These are phyloP conservation scores for Phellopilus nigrolimitatus DNA, from an alignment of 1,284 basidiomycete genomes.

Conservation along the genomic window DNA sequence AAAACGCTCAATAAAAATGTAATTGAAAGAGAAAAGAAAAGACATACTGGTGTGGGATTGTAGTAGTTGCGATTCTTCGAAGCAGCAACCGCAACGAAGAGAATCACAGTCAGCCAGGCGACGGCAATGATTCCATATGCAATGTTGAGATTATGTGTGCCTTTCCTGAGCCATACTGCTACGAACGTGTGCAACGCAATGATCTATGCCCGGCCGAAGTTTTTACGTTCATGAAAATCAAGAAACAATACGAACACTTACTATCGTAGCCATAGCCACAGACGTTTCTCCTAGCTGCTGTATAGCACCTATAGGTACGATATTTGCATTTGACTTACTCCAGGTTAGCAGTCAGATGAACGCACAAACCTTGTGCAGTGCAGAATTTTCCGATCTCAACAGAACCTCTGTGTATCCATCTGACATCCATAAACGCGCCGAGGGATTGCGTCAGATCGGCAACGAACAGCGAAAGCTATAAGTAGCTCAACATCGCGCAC, in stretches of 20 bases:
- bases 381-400: conserved; percentile 32
- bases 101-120: conserved; percentile 34
- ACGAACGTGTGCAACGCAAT: conserved; percentile 36
- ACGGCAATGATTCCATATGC: conserved; percentile 29
- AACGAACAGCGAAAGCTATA: conserved; percentile 33
- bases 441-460: conserved; percentile 34
- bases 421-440: conserved; percentile 32
- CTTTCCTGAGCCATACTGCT: conserved; percentile 33
- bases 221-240: conserved; percentile 1
- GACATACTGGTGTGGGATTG: conserved; percentile 35
- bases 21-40: not conserved
- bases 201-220: conserved; percentile 22
- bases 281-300: conserved; percentile 38
- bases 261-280: conserved; percentile 38
- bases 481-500: conserved; percentile 2
- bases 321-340: not conserved
- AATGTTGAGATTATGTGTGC: conserved; percentile 22
- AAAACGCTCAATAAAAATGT: no score
- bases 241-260: conserved; percentile 21
- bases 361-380: conserved; percentile 30
- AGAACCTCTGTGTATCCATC: conserved; percentile 33
- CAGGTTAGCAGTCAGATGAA: not conserved
- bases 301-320: conserved; percentile 29
- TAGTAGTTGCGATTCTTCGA: conserved; percentile 28
- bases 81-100: conserved; percentile 33